These are phyloP conservation scores for Apiotrichum montevideense DNA, from an alignment of 1,284 basidiomycete genomes.

Conservation along the genomic window DNA sequence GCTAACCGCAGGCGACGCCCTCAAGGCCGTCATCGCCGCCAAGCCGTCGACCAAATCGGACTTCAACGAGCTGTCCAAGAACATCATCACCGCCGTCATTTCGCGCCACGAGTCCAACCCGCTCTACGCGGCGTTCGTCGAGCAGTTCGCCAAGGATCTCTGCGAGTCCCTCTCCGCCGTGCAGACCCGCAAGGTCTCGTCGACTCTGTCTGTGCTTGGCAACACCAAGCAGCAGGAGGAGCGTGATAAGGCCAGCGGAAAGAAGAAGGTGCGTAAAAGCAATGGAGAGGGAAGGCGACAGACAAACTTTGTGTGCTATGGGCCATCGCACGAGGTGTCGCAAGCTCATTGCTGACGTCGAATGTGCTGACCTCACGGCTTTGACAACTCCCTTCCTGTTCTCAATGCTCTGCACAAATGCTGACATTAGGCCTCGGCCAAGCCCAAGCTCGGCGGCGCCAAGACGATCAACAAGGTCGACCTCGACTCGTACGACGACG, in stretches of 20 bases:
- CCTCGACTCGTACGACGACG: constrained; percentile 73
- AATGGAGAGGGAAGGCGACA: not conserved
- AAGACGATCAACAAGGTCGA: constrained; percentile 62
- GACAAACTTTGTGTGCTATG: too few relatives aligned
- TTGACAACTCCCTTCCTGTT: not conserved
- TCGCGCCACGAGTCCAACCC: constrained; percentile 72
- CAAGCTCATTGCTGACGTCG: too few relatives aligned
- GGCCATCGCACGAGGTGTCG: too few relatives aligned
- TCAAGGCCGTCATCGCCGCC: constrained; percentile 62
- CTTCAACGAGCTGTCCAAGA: constrained; percentile 63
- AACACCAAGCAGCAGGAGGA: constrained; percentile 91
- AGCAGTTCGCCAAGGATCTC: constrained; percentile 68
- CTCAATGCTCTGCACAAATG: not conserved
- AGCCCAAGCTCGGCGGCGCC: constrained; percentile 64
- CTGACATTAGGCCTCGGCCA: constrained; percentile 48
- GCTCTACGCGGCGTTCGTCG: constrained; percentile 72
- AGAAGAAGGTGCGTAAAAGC: constrained; percentile 63
- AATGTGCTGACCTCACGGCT: constrained; percentile 1
- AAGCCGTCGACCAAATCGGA: constrained; percentile 80
- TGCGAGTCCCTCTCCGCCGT: constrained; percentile 71
- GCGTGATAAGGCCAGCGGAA: constrained; percentile 73
- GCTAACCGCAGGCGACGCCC: constrained; percentile 27
- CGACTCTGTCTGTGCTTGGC: constrained; percentile 70
- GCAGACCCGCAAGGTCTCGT: constrained; percentile 80
- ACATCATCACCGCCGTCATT: constrained; percentile 66